Conservation (phyloP, 139 green algal species). For the Mychonastes homosphaera region DNA sequence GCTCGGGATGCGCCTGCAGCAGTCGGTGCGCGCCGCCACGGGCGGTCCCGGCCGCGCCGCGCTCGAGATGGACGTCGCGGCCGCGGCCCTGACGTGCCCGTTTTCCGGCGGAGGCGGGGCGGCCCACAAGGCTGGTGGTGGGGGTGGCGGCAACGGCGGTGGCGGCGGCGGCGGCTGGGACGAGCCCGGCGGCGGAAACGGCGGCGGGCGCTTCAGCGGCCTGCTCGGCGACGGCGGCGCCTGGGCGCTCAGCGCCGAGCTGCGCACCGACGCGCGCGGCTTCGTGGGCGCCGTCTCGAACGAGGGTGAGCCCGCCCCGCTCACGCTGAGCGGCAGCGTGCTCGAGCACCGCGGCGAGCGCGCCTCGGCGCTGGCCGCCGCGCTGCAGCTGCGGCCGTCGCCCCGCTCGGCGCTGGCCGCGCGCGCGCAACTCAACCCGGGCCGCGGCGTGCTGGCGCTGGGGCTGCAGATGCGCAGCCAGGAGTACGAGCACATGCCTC, state of each 20-base stretch:
- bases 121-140: neutral
- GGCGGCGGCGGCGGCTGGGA: neutral
- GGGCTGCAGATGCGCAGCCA: neutral
- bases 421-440: neutral
- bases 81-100: neutral
- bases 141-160: neutral
- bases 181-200: neutral
- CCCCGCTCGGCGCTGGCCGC: neutral
- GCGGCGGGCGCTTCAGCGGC: neutral
- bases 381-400: neutral
- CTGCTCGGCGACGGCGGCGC: neutral
- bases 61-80: neutral
- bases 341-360: neutral
- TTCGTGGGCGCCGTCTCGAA: constrained; percentile 4
- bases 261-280: constrained; percentile 14
- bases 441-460: neutral
- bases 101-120: neutral
- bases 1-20: no score
- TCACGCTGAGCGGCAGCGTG: constrained; percentile 18
- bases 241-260: constrained; percentile 12
- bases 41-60: neutral
- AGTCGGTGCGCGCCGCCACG: no score
- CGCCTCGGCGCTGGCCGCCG: constrained; percentile 4
- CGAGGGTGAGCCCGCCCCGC: no score
- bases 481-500: neutral